Percentiles rank a stretch among this genome's conserved stretches.
Conservation (phyloP, 73 alveolate genomes). For the Diophrys sp. region DNA sequence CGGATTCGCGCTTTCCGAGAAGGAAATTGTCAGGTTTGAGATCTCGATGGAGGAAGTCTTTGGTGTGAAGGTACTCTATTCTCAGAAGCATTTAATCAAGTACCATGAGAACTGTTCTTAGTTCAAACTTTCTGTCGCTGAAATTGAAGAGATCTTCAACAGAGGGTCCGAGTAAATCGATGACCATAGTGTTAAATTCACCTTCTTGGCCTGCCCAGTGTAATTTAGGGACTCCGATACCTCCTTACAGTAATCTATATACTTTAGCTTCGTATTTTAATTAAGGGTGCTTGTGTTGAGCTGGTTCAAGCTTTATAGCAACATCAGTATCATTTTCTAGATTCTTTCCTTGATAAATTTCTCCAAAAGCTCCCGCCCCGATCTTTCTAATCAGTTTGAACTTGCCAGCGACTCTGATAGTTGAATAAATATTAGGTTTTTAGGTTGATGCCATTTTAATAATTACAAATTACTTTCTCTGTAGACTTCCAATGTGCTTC, state of each 20-base stretch:
- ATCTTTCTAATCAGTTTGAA: slow-evolving; percentile 13
- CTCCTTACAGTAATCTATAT: slow-evolving; percentile 37
- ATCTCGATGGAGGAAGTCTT: slow-evolving; percentile 80
- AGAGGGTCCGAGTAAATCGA: slow-evolving; percentile 72
- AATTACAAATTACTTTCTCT: too few species aligned
- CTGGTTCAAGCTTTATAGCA: slow-evolving; percentile 15
- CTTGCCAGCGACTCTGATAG: neutral
- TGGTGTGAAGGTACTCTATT: slow-evolving; percentile 73
- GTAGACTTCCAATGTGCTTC: too few species aligned
- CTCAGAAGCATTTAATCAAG: slow-evolving; percentile 81
- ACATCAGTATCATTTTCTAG: slow-evolving; percentile 5
- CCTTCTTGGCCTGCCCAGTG: slow-evolving; percentile 75
- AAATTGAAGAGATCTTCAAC: slow-evolving; percentile 54
- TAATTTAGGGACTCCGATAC: slow-evolving; percentile 70
- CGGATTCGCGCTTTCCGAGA: slow-evolving; percentile 68
- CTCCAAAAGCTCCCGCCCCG: slow-evolving; percentile 30
- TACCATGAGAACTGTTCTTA: slow-evolving; percentile 74
- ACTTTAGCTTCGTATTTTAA: slow-evolving; percentile 28
- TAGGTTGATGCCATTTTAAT: too few species aligned
- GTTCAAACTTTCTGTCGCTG: slow-evolving; percentile 57
- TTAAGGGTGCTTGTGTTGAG: slow-evolving; percentile 5
- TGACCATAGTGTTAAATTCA: slow-evolving; percentile 59
- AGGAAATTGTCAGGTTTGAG: slow-evolving; percentile 88
- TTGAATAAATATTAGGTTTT: too few species aligned
- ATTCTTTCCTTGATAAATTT: slow-evolving; percentile 14